phyloP scores from a whole-genome alignment of 2,329 filamentous ascomycete genomes.

The Phaeosphaeria sp. region DNA sequence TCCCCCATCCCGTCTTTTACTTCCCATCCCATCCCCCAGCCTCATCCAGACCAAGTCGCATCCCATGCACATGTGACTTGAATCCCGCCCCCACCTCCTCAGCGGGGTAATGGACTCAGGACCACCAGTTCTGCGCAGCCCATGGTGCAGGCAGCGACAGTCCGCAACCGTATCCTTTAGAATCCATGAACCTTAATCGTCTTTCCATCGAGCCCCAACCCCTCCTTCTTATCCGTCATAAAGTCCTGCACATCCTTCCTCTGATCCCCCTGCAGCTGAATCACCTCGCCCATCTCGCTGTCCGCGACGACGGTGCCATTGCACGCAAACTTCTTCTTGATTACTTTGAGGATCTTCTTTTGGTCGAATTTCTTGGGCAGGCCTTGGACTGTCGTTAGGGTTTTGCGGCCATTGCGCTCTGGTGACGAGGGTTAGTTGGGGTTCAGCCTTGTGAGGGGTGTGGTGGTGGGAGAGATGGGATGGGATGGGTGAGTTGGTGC shows the following conservation, averaged over 20 bases:
- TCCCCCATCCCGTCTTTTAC: no score
- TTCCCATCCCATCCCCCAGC: no score
- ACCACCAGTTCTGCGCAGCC: no score
- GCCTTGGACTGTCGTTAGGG: constrained; percentile 98
- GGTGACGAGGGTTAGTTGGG: constrained; percentile 30
- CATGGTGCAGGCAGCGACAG: constrained; percentile 1
- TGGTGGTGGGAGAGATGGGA: not conserved
- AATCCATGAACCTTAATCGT: constrained; percentile 81
- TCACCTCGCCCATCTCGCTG: constrained; percentile 97
- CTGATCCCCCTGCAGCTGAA: constrained; percentile 98
- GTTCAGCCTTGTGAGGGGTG: constrained; percentile 51
- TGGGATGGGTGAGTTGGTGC: no score
- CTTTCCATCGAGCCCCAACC: constrained; percentile 91
- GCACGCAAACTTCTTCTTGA: constrained; percentile 99
- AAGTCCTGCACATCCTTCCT: constrained; percentile 99
- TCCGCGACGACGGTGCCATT: constrained; percentile 99
- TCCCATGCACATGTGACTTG: constrained; percentile 4
- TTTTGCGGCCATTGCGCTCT: constrained; percentile 99
- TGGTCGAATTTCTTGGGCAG: constrained; percentile 98
- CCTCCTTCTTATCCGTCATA: constrained; percentile 92
- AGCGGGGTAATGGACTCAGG: constrained; percentile 9
- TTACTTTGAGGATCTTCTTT: constrained; percentile 99
- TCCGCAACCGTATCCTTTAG: constrained; percentile 20
- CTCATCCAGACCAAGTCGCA: constrained; percentile 22
- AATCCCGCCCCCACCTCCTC: not conserved